These are phyloP conservation scores for Suillus lakei DNA, from an alignment of 768 basidiomycete genomes.

Conservation along the genomic window DNA sequence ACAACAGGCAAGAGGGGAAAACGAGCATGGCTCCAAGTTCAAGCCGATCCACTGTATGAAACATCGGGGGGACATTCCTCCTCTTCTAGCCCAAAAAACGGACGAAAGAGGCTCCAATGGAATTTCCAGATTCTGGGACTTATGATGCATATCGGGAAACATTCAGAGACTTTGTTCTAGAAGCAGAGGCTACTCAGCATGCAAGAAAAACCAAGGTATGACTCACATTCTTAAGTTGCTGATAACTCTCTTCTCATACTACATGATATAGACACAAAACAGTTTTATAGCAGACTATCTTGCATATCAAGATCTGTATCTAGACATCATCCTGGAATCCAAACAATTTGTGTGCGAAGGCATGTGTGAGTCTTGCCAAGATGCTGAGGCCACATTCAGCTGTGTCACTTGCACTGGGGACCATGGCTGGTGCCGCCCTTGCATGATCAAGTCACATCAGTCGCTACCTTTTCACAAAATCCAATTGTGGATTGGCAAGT, in stretches of 20 bases:
- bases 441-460: neutral
- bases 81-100: neutral
- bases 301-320: neutral
- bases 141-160: neutral
- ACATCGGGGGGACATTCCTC: neutral
- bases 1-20: neutral
- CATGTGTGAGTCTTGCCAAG: constrained; percentile 1
- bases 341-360: neutral
- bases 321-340: constrained; percentile 1
- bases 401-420: constrained; percentile 6
- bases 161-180: neutral
- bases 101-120: neutral
- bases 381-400: constrained; percentile 1
- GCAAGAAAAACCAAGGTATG: neutral
- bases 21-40: neutral
- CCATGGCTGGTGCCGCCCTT: constrained; percentile 6
- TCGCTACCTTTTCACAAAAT: constrained; percentile 19
- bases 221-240: neutral
- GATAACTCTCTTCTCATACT: neutral
- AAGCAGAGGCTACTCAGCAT: neutral
- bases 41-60: neutral
- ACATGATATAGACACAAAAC: constrained; percentile 8
- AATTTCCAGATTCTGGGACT: neutral
- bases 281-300: constrained; percentile 8
- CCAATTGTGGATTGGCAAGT: constrained; percentile 22